Percentiles rank a stretch among this genome's conserved stretches.
Conservation (phyloP, 192 early-diverging fungal genomes). For the Globomyces pollinis-pini region DNA sequence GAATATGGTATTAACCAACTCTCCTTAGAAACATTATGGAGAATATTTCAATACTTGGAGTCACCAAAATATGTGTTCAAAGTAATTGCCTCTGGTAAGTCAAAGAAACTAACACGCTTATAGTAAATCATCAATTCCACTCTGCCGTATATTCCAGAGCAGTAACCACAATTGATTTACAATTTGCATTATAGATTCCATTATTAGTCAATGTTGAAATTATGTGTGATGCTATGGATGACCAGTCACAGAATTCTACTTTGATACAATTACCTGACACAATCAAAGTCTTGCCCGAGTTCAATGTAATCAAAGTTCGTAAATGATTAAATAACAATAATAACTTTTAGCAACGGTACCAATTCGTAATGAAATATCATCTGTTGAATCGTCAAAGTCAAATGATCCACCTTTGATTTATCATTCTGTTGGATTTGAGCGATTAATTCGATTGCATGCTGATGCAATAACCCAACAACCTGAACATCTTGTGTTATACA, state of each 20-base stretch:
- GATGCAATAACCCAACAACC: conserved; percentile 17
- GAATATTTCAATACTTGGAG: not conserved
- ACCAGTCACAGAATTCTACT: not conserved
- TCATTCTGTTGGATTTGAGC: not conserved
- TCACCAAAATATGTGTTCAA: not conserved
- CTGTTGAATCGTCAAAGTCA: too few species aligned
- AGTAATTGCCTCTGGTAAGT: not conserved
- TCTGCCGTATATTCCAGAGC: not conserved
- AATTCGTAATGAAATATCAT: too few species aligned
- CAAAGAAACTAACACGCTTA: not conserved
- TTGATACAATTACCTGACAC: conserved; percentile 4
- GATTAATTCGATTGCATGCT: conserved; percentile 12
- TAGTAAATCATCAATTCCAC: not conserved
- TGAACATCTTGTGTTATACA: conserved; percentile 15
- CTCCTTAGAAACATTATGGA: conserved; percentile 2
- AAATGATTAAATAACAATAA: not conserved
- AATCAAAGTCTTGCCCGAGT: conserved; percentile 6
- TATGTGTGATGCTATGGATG: not conserved
- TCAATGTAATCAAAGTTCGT: not conserved
- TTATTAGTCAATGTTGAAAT: conserved; percentile 9
- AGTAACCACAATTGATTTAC: too few species aligned
- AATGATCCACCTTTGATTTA: not conserved
- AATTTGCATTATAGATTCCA: not conserved
- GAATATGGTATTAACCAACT: not conserved
- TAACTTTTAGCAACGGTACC: not conserved